Percentiles rank a stretch among this genome's conserved stretches.
phyloP scores from a whole-genome alignment of 2,329 filamentous ascomycete genomes.

The Exophiala xenobiotica region DNA sequence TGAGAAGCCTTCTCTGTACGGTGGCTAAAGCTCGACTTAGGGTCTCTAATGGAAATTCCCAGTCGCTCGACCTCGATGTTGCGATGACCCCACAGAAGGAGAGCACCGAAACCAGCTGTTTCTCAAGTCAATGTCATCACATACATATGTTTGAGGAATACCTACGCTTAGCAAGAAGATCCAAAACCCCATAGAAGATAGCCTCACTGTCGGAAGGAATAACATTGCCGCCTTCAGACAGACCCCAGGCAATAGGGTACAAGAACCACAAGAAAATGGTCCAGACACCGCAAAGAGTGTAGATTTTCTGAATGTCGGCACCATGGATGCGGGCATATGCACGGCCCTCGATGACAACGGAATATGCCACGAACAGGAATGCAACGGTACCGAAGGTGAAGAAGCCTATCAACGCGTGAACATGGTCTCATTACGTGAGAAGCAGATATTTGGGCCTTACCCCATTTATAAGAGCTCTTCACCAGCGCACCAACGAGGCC shows the following conservation, averaged over 20 bases:
- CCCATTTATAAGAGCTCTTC: conserved; percentile 57
- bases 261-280: conserved; percentile 64
- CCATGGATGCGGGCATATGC: conserved; percentile 57
- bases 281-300: conserved; percentile 56
- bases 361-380: conserved; percentile 61
- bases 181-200: conserved; percentile 67
- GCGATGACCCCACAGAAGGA: conserved; percentile 63
- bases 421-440: conserved; percentile 46
- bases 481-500: conserved; percentile 67
- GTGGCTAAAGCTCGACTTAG: conserved; percentile 6
- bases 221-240: conserved; percentile 64
- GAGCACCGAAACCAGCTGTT: conserved; percentile 50
- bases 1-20: conserved; percentile 20
- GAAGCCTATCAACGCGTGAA: conserved; percentile 44
- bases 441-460: no score
- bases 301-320: conserved; percentile 53
- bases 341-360: conserved; percentile 58
- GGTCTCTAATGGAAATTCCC: conserved; percentile 26
- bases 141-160: not conserved
- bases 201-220: conserved; percentile 66
- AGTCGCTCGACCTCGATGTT: conserved; percentile 60
- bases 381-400: conserved; percentile 56
- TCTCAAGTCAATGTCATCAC: conserved; percentile 6
- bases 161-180: conserved; percentile 37
- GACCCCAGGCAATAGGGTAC: conserved; percentile 65